Percentiles rank a stretch among this genome's conserved stretches.
phyloP scores from a whole-genome alignment of 768 basidiomycete species.

The Rossbeevera mucosa region DNA sequence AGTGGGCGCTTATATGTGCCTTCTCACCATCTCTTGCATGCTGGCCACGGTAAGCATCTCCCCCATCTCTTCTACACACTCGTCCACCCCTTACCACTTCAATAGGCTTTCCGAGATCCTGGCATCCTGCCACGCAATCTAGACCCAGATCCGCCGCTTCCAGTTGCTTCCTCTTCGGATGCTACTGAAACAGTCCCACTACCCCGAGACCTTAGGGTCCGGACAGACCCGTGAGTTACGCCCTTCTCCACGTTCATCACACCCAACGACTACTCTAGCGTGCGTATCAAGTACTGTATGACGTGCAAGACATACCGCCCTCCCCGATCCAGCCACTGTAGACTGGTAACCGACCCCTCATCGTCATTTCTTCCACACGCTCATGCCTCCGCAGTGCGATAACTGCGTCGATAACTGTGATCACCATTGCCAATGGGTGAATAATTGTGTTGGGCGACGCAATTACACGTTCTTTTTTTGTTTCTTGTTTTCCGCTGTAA shows the following conservation, averaged over 20 bases:
- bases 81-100: neutral
- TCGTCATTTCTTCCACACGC: neutral
- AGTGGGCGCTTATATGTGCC: slow-evolving; percentile 57
- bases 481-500: slow-evolving; percentile 70
- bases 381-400: slow-evolving; percentile 60
- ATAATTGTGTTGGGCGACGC: slow-evolving; percentile 91
- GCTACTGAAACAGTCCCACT: slow-evolving; percentile 59
- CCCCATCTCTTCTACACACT: neutral
- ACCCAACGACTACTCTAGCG: slow-evolving; percentile 39
- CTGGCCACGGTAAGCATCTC: slow-evolving; percentile 57
- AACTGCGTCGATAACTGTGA: slow-evolving; percentile 97
- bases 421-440: slow-evolving; percentile 89
- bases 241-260: neutral
- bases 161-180: slow-evolving; percentile 58
- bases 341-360: slow-evolving; percentile 54
- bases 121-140: slow-evolving; percentile 87
- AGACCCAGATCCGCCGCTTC: slow-evolving; percentile 81
- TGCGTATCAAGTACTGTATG: slow-evolving; percentile 89
- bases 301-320: slow-evolving; percentile 93
- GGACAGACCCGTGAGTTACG: slow-evolving; percentile 63
- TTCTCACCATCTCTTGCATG: slow-evolving; percentile 73
- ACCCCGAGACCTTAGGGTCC: slow-evolving; percentile 78
- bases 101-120: slow-evolving; percentile 72
- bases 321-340: slow-evolving; percentile 92
- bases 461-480: slow-evolving; percentile 94